Evolutionary conservation across 805 yeast genomes (phyloP).

Genomic region (Candida methanosorbosa): DNA sequence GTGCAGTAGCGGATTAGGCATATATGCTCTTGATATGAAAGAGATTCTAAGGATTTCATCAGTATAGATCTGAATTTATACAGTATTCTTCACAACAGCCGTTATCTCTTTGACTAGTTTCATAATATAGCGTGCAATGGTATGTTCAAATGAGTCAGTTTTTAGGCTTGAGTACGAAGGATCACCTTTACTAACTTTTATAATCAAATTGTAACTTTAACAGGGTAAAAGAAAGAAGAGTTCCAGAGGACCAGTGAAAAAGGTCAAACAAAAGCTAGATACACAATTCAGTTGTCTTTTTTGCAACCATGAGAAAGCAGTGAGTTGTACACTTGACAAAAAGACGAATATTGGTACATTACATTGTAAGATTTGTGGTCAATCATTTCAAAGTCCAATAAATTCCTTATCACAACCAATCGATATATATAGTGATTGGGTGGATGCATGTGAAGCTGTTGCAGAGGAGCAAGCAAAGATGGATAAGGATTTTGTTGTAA

Average conservation of each 20-base stretch:
- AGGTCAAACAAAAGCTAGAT: conserved; percentile 70
- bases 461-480: conserved; percentile 47
- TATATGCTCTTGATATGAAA: no score
- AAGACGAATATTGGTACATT: conserved; percentile 76
- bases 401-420: conserved; percentile 83
- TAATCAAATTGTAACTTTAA: no score
- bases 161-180: no score
- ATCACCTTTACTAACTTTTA: no score
- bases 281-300: conserved; percentile 84
- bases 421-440: conserved; percentile 96
- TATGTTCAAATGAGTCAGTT: no score
- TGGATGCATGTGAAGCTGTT: conserved; percentile 88
- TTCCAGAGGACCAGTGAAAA: conserved; percentile 72
- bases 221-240: conserved; percentile 64
- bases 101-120: no score
- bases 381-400: conserved; percentile 81
- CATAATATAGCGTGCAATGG: no score
- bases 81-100: no score
- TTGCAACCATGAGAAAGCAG: conserved; percentile 93
- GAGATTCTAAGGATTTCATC: no score
- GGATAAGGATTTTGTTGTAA: conserved; percentile 23
- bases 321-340: conserved; percentile 81
- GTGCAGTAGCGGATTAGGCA: no score
- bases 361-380: conserved; percentile 91
- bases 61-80: no score